Base-by-base conservation (phyloP, 805 yeast species). In the Wickerhamiella kurtzmanii region DNA sequence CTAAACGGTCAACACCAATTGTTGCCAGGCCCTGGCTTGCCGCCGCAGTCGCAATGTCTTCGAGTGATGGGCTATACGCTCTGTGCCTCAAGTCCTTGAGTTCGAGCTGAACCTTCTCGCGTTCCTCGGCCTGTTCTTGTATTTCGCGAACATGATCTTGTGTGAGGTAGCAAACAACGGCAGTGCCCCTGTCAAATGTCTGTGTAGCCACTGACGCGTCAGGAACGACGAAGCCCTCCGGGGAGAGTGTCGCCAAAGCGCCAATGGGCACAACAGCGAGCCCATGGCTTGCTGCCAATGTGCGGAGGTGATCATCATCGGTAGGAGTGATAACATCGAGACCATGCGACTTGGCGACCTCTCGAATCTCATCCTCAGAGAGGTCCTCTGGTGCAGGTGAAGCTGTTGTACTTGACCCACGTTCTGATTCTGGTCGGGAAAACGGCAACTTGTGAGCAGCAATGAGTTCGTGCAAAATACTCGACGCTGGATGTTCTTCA, bases 221-320 rank as follows among this genome's bases (percentile, higher is more conserved):
- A 3, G 40, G 41, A 3, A 45, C 35, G 6, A 45, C 38, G 8
- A 37, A n/a, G 11, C 43, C 19, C 21, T 41, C 36, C 8, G 18
- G n/a, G 2, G 41, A 22, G 2, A 47, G 36, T 6, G 40, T 46
- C 15, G 51, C 47, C 11, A 53, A 41, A 44, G 45, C 56, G n/a
- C 48, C 47, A 1, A 43, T 17, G 2, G 56, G 51, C 11, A 57
- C 44, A 2, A 52, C 47, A 4, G 52, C 37, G 6, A 52, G 46
- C 2, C 60, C 59, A 11, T 46, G 48, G 3, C 48, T 42, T 15
- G 51, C 42, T 0, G 60, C 53, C 18, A 45, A 25, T 15, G 44
- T 51, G 17, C 48, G 48, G 6, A 37, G n/a, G 11, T 20, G 15
- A 5, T 38, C 11, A n/a, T 18, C 25, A 17, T 38, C 41, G 22